phyloP scores from a whole-genome alignment of 176 grass and related monocot species.

The Aegilops sharonensis region DNA sequence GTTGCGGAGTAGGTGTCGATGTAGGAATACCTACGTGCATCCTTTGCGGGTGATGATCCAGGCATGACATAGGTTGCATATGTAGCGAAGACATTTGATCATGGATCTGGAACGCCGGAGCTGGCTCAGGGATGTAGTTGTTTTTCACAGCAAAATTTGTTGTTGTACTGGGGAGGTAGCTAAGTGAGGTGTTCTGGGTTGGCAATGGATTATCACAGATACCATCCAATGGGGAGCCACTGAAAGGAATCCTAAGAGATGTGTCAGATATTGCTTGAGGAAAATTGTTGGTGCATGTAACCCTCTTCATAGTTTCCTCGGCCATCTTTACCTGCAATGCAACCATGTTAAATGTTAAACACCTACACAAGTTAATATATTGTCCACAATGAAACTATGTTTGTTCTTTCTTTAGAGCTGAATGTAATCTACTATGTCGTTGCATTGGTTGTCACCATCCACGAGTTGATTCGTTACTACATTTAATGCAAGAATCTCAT shows the following conservation, averaged over 20 bases:
- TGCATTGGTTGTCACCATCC: neutral
- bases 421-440: neutral
- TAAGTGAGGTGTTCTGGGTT: constrained; percentile 25
- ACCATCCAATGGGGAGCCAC: neutral
- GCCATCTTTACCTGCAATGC: constrained; percentile 69
- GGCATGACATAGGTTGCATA: constrained; percentile 9
- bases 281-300: constrained; percentile 15
- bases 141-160: neutral
- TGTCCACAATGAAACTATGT: neutral
- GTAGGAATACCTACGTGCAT: neutral
- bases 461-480: neutral
- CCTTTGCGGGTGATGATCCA: constrained; percentile 43
- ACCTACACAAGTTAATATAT: neutral
- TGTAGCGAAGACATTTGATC: neutral
- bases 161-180: neutral
- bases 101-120: neutral
- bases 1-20: neutral
- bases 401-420: neutral
- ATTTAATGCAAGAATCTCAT: neutral
- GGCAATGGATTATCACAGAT: constrained; percentile 15
- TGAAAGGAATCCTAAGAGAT: constrained; percentile 20
- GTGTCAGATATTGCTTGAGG: constrained; percentile 14
- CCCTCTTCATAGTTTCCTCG: constrained; percentile 58
- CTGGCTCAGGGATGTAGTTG: neutral
- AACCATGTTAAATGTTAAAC: constrained; percentile 25